A percentile compares a stretch with the other conserved stretches of the same genome.
These are phyloP conservation scores for Aureobasidium sp. DNA, from an alignment of 2,329 filamentous ascomycete genomes.

Conservation along the genomic window DNA sequence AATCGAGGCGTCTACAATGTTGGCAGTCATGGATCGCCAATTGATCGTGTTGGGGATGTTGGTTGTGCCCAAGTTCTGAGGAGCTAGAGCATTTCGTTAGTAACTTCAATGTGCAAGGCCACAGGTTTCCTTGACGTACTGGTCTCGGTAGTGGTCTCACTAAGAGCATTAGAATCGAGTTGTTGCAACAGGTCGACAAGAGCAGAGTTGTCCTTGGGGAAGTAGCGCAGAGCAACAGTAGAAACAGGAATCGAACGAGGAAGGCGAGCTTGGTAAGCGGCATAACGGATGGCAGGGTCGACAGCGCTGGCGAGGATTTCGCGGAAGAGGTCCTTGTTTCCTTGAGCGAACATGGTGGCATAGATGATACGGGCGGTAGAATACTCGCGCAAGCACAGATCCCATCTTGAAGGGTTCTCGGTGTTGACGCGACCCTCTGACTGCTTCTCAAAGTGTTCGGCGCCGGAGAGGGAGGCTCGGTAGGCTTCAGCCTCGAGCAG, in stretches of 20 bases:
- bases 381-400: conserved; percentile 65
- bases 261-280: conserved; percentile 83
- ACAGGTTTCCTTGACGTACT: conserved; percentile 1
- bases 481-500: conserved; percentile 83
- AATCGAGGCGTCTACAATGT: conserved; percentile 87
- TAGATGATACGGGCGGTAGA: conserved; percentile 76
- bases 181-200: conserved; percentile 61
- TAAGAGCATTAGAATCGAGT: conserved; percentile 60
- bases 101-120: not conserved
- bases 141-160: conserved; percentile 33
- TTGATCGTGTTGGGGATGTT: conserved; percentile 64
- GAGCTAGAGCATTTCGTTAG: conserved; percentile 11
- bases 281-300: conserved; percentile 89
- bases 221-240: conserved; percentile 69
- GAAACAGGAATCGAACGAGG: conserved; percentile 76
- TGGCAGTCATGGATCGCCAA: conserved; percentile 79
- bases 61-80: conserved; percentile 12
- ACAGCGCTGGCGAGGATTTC: conserved; percentile 79
- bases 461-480: conserved; percentile 64
- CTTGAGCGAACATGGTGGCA: conserved; percentile 58
- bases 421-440: conserved; percentile 33
- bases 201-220: conserved; percentile 55
- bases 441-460: conserved; percentile 77
- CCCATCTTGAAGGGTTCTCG: conserved; percentile 53
- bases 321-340: conserved; percentile 70